phyloP scores from a whole-genome alignment of 176 grass and related monocot species.

The Juncus effusus region DNA sequence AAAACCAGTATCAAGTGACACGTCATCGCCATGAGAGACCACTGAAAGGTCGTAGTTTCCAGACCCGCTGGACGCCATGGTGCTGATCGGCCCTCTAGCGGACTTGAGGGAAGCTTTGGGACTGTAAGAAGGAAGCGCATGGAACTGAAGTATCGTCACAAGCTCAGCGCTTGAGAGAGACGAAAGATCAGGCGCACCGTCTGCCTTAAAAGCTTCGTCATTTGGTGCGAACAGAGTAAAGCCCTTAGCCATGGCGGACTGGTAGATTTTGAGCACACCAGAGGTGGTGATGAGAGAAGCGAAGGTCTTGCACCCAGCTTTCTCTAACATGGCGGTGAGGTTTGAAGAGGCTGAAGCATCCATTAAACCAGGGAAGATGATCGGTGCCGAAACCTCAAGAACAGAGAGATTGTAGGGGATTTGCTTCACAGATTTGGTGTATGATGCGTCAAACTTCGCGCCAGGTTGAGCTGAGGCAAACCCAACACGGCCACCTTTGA shows the following conservation, averaged over 20 bases:
- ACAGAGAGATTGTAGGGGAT: slow-evolving; percentile 89
- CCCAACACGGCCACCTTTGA: slow-evolving; percentile 75
- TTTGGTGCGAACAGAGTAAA: slow-evolving; percentile 86
- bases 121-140: slow-evolving; percentile 77
- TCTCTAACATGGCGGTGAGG: slow-evolving; percentile 78
- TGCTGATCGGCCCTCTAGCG: slow-evolving; percentile 44
- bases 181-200: slow-evolving; percentile 59
- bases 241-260: slow-evolving; percentile 81
- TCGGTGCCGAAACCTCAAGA: slow-evolving; percentile 73
- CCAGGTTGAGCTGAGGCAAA: slow-evolving; percentile 79
- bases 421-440: slow-evolving; percentile 67
- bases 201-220: slow-evolving; percentile 87
- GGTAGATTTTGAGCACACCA: slow-evolving; percentile 77
- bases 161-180: slow-evolving; percentile 70
- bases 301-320: slow-evolving; percentile 94
- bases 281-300: slow-evolving; percentile 59
- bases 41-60: slow-evolving; percentile 89
- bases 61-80: slow-evolving; percentile 59
- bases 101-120: slow-evolving; percentile 93
- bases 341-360: slow-evolving; percentile 49
- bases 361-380: slow-evolving; percentile 80
- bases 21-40: slow-evolving; percentile 63
- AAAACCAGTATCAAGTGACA: slow-evolving; percentile 68
- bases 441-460: slow-evolving; percentile 65
- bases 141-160: slow-evolving; percentile 85